These are phyloP conservation scores for Porpolomopsis calyptriformis DNA, from an alignment of 768 basidiomycete genomes.

Conservation along the genomic window DNA sequence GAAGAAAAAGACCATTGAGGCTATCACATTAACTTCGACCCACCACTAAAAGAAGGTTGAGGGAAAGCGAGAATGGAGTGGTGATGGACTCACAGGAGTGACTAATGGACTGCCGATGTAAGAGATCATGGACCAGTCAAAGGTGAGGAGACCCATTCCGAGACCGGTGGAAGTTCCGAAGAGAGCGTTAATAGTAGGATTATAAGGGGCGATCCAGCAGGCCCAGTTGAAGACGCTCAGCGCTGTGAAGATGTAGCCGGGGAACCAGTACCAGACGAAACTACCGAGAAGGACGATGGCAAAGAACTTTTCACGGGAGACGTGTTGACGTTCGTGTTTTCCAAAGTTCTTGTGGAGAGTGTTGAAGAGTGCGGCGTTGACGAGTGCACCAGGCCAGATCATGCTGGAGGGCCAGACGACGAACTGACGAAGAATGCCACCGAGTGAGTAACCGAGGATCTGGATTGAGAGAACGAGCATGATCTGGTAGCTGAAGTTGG, in stretches of 20 bases:
- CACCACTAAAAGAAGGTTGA: conserved; percentile 50
- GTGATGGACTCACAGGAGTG: conserved; percentile 50
- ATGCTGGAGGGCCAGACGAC: conserved; percentile 79
- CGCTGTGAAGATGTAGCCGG: conserved; percentile 78
- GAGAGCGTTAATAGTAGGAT: conserved; percentile 58
- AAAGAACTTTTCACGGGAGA: conserved; percentile 77
- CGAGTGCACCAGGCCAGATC: conserved; percentile 84
- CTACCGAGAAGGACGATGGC: conserved; percentile 44
- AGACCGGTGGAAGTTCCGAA: conserved; percentile 67
- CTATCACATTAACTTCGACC: conserved; percentile 65
- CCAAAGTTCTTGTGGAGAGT: conserved; percentile 74
- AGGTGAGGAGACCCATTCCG: conserved; percentile 74
- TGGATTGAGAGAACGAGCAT: conserved; percentile 53
- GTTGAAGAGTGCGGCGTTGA: conserved; percentile 78
- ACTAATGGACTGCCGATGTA: conserved; percentile 70
- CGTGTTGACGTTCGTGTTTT: conserved; percentile 54
- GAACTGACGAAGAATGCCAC: conserved; percentile 66
- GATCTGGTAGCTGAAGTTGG: conserved; percentile 35
- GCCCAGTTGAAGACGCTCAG: conserved; percentile 84
- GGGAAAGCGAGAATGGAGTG: conserved; percentile 4
- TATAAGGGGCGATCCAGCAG: conserved; percentile 83
- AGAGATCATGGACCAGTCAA: conserved; percentile 80
- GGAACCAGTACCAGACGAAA: conserved; percentile 68
- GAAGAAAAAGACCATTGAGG: conserved; percentile 53
- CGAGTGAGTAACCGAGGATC: conserved; percentile 59